Base-by-base conservation (phyloP, 169 alveolate species). In the Cryptosporidium ubiquitum region DNA sequence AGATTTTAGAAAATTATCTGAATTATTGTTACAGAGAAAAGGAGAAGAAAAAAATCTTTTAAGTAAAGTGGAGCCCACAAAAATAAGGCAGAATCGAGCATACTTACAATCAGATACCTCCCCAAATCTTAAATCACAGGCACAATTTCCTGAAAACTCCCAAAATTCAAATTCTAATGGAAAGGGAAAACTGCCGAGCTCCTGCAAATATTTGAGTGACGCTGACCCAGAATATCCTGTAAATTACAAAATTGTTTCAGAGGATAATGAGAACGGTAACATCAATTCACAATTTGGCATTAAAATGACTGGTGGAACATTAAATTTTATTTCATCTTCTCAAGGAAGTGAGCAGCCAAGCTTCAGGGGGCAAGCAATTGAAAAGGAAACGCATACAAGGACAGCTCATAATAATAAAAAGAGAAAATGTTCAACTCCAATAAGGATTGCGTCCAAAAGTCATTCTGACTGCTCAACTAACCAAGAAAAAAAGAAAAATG, bases 381-480 rank as follows among this genome's bases (percentile, higher is more conserved):
- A 64, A 4, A 64, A 64, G 49, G 71, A 35, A 31, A 33, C 66
- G 66, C 35, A 55, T 12, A 20, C 42, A 64, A 26, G 49, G 29
- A 26, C 23, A 69, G 39, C 23, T 3, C 2, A 69, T 26, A 73
- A 55, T 37, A 71, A 12, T 29, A 73, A 37, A 39, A 52, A n/a
- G 70, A 73, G 85, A 39, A 73, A 73, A 73, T 55, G 5, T 58
- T 37, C 71, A 33, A 57, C 68, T 73, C 71, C 57, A 55, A 73
- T 20, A 12, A 55, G 70, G 35, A n/a, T 16, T 7, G 26, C 23
- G 5, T 7, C 40, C 16, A 5, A 31, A 55, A 29, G 23, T 6
- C 5, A 12, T 70, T 16, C 57, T 10, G 47, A 73, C 9, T 26
- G 5, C 10, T 7, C 51, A 39, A 14, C 23, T 4, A 49, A 14